Evolutionary conservation across 495 filamentous ascomycete species (phyloP).

Genomic region (Xylaria acuta): DNA sequence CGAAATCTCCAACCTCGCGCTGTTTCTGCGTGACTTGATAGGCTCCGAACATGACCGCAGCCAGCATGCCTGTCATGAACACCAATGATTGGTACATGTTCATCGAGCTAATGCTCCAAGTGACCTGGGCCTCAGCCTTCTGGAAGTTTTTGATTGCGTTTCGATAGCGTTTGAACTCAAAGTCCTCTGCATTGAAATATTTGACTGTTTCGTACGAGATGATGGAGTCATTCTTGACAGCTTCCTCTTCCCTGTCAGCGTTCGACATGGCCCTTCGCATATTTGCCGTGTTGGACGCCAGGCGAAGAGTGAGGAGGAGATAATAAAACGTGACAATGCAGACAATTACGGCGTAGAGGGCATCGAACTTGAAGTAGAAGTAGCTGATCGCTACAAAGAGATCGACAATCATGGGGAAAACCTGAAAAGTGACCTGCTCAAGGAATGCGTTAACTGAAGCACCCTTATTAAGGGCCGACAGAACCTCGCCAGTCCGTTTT

Average conservation of each 20-base stretch:
- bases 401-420: conserved; percentile 93
- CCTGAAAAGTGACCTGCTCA: conserved; percentile 93
- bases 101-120: conserved; percentile 87
- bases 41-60: conserved; percentile 83
- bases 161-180: conserved; percentile 77
- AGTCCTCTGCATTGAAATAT: conserved; percentile 96
- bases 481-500: conserved; percentile 94
- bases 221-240: conserved; percentile 98
- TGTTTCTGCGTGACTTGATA: conserved; percentile 82
- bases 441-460: conserved; percentile 96
- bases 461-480: conserved; percentile 94
- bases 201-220: conserved; percentile 98
- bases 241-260: conserved; percentile 90
- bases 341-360: conserved; percentile 91
- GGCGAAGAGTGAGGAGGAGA: conserved; percentile 91
- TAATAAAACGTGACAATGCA: conserved; percentile 94
- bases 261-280: conserved; percentile 94
- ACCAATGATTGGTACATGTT: conserved; percentile 93
- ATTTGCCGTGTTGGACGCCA: conserved; percentile 92
- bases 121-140: conserved; percentile 83
- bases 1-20: conserved; percentile 78
- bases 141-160: conserved; percentile 81
- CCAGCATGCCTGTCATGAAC: conserved; percentile 87
- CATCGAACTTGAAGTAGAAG: conserved; percentile 80
- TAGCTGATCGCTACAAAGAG: conserved; percentile 85